A percentile compares a stretch with the other conserved stretches of the same genome.
These are phyloP conservation scores for Drechslera avenae DNA, from an alignment of 2,329 filamentous ascomycete species.

Conservation along the genomic window DNA sequence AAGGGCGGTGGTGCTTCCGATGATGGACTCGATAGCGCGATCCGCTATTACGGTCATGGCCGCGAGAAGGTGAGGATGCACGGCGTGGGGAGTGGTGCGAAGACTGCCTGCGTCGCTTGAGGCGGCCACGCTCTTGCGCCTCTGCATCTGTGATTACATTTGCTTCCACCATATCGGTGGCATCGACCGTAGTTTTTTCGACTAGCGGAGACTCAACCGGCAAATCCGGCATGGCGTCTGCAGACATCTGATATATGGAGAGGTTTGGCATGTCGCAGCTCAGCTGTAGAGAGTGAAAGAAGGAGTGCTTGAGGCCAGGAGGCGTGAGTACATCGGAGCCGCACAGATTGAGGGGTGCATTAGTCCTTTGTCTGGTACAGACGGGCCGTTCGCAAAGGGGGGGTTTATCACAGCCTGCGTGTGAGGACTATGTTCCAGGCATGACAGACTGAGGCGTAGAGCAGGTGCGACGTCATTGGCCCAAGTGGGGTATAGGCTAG, in stretches of 20 bases:
- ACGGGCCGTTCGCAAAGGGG: constrained; percentile 23
- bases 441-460: constrained; percentile 15
- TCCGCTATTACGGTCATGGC: constrained; percentile 41
- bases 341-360: constrained; percentile 24
- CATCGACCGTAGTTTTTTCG: constrained; percentile 48
- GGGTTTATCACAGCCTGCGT: constrained; percentile 18
- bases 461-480: constrained; percentile 16
- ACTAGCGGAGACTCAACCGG: not conserved
- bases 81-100: constrained; percentile 38
- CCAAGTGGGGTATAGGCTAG: constrained; percentile 2
- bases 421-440: constrained; percentile 21
- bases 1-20: constrained; percentile 38
- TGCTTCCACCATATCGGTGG: constrained; percentile 49
- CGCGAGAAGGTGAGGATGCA: constrained; percentile 40
- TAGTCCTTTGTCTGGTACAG: constrained; percentile 21
- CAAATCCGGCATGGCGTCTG: constrained; percentile 7
- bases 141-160: constrained; percentile 32
- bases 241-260: constrained; percentile 2
- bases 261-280: constrained; percentile 2
- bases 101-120: constrained; percentile 38
- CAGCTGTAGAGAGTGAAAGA: constrained; percentile 15
- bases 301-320: not conserved
- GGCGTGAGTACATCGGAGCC: constrained; percentile 7
- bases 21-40: constrained; percentile 40
- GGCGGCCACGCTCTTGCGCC: constrained; percentile 38